phyloP scores from a whole-genome alignment of 257 asterid genomes.

The Nicotiana benthamiana region DNA sequence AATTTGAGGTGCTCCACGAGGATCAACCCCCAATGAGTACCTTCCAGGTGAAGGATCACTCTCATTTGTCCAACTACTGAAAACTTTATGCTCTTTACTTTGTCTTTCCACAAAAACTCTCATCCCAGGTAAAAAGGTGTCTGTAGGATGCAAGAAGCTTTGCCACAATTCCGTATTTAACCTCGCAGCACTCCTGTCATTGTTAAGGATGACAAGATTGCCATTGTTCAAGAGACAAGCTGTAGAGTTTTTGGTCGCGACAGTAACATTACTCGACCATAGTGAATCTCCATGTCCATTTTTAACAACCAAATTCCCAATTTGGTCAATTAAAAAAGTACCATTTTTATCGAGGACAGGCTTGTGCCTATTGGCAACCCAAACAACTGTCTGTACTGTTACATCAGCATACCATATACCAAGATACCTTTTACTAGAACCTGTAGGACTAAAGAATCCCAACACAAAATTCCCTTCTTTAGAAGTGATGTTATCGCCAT shows the following conservation, averaged over 20 bases:
- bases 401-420: conserved; percentile 55
- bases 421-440: conserved; percentile 37
- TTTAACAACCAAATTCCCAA: conserved; percentile 39
- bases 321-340: conserved; percentile 16
- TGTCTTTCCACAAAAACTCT: conserved; percentile 15
- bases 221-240: conserved; percentile 44
- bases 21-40: conserved; percentile 58
- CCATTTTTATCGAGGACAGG: conserved; percentile 50
- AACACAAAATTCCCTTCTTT: conserved; percentile 28
- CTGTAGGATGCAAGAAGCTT: conserved; percentile 56
- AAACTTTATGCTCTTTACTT: conserved; percentile 26
- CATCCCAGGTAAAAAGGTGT: conserved; percentile 61
- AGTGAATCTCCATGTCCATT: conserved; percentile 18
- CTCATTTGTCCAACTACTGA: conserved; percentile 49
- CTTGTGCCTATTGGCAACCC: conserved; percentile 70
- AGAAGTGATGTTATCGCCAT: conserved; percentile 47
- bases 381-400: conserved; percentile 31
- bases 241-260: conserved; percentile 20
- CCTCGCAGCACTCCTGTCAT: not conserved
- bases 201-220: conserved; percentile 22
- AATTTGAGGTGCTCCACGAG: conserved; percentile 62
- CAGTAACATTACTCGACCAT: conserved; percentile 41
- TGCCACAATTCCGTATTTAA: conserved; percentile 23
- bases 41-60: conserved; percentile 61
- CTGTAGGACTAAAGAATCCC: conserved; percentile 63